These are phyloP conservation scores for Hordeum pubiflorum DNA, from an alignment of 202 grass and related monocot species.

Conservation along the genomic window DNA sequence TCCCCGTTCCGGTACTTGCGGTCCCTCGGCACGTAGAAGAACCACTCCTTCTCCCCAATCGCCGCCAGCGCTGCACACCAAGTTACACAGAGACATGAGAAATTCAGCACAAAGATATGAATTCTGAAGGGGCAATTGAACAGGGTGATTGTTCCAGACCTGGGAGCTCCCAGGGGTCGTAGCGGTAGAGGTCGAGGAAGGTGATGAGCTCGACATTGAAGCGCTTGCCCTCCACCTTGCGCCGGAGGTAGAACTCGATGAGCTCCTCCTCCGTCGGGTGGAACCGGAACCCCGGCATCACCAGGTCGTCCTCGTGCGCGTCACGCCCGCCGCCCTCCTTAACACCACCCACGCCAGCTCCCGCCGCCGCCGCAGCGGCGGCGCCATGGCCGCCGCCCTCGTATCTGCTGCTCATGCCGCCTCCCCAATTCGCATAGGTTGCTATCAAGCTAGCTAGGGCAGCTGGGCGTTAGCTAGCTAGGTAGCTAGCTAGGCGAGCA, in stretches of 20 bases:
- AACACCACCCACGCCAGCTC: not conserved
- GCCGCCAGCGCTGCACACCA: conserved; percentile 54
- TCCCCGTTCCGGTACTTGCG: conserved; percentile 92
- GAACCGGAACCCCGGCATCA: conserved; percentile 96
- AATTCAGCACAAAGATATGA: not conserved
- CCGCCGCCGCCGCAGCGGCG: conserved; percentile 1
- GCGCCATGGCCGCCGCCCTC: conserved; percentile 26
- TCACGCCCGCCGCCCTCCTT: conserved; percentile 16
- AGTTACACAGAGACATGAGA: not conserved
- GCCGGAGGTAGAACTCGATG: conserved; percentile 91
- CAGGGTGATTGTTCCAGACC: conserved; percentile 16
- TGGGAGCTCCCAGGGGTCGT: conserved; percentile 92
- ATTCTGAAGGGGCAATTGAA: too few relatives aligned
- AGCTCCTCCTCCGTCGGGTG: conserved; percentile 97
- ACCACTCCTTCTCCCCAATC: conserved; percentile 98
- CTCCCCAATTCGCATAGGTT: not conserved
- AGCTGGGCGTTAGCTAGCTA: not conserved
- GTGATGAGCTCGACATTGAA: conserved; percentile 91
- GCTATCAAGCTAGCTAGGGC: not conserved
- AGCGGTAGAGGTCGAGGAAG: conserved; percentile 88
- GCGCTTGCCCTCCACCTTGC: conserved; percentile 91
- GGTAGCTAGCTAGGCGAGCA: not conserved
- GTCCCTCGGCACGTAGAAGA: conserved; percentile 89
- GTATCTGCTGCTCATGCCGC: conserved; percentile 35
- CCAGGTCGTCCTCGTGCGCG: conserved; percentile 61